Percentiles rank a stretch among this genome's conserved stretches.
Evolutionary conservation across 2,329 filamentous ascomycete genomes (phyloP).

Genomic region (Sporothrix sp.): DNA sequence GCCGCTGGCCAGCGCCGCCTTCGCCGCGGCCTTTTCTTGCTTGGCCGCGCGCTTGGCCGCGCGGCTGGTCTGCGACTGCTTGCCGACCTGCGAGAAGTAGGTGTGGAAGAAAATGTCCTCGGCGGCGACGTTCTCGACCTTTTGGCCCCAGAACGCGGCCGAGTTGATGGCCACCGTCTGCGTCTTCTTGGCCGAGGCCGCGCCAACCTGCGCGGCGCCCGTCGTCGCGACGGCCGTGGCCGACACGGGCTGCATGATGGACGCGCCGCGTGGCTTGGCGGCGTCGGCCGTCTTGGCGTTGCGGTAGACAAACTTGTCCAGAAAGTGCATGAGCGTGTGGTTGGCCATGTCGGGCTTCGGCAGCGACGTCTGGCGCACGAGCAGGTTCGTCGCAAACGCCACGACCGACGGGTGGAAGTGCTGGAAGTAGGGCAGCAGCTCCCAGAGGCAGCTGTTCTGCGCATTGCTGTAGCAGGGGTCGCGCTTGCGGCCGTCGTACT

Average conservation of each 20-base stretch:
- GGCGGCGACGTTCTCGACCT: constrained; percentile 72
- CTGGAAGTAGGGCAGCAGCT: constrained; percentile 60
- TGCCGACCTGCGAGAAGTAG: constrained; percentile 75
- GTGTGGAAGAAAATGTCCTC: constrained; percentile 98
- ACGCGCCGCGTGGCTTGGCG: constrained; percentile 56
- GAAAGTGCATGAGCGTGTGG: constrained; percentile 87
- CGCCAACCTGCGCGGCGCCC: constrained; percentile 40
- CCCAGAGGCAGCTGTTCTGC: constrained; percentile 90
- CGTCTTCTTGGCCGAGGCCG: constrained; percentile 38
- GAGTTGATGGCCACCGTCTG: constrained; percentile 56
- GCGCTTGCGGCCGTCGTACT: constrained; percentile 89
- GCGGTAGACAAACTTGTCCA: constrained; percentile 97
- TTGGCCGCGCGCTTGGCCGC: constrained; percentile 37
- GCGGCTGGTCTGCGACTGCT: constrained; percentile 45
- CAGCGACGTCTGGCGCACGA: constrained; percentile 60
- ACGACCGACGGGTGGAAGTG: constrained; percentile 94
- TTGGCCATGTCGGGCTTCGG: constrained; percentile 84
- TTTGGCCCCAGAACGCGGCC: constrained; percentile 84
- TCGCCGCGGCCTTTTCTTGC: constrained; percentile 59
- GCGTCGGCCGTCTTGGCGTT: constrained; percentile 63
- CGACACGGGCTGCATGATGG: constrained; percentile 89
- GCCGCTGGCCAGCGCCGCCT: constrained; percentile 37
- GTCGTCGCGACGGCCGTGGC: constrained; percentile 35
- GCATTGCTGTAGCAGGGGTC: constrained; percentile 89
- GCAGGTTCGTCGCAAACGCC: constrained; percentile 65